phyloP scores from a whole-genome alignment of 73 alveolate genomes.

The Paramecium tetraurelia region DNA sequence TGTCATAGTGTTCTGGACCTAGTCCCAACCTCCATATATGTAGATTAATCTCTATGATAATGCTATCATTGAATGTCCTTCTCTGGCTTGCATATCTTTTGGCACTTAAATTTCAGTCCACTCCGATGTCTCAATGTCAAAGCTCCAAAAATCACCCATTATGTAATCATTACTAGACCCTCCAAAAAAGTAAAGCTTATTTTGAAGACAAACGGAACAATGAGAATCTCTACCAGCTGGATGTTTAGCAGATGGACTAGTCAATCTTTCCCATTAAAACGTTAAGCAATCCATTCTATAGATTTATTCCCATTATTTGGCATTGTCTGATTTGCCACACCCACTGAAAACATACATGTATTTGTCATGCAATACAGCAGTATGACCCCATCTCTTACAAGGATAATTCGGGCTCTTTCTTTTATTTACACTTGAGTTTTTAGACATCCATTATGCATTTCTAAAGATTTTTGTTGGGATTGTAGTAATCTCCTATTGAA shows the following conservation, averaged over 20 bases:
- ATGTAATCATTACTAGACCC: conserved; percentile 50
- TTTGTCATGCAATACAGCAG: conserved; percentile 58
- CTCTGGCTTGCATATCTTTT: conserved; percentile 37
- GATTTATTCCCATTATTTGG: conserved; percentile 16
- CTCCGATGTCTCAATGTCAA: conserved; percentile 53
- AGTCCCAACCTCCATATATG: conserved; percentile 60
- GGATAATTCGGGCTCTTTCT: conserved; percentile 55
- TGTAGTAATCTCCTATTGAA: background rate
- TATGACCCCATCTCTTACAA: conserved; percentile 60
- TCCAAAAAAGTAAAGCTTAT: conserved; percentile 51
- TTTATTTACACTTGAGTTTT: background rate
- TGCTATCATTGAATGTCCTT: conserved; percentile 57
- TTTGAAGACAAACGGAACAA: conserved; percentile 2
- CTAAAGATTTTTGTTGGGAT: conserved; percentile 44
- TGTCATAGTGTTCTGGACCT: conserved; percentile 5
- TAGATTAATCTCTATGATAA: conserved; percentile 17
- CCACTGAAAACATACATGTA: conserved; percentile 58
- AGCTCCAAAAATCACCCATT: conserved; percentile 58
- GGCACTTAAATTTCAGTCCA: background rate
- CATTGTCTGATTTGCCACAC: conserved; percentile 54
- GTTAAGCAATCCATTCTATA: conserved; percentile 57
- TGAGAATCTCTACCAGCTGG: conserved; percentile 62
- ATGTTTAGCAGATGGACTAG: conserved; percentile 9
- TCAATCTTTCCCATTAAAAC: conserved; percentile 54
- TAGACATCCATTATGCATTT: conserved; percentile 32